Conservation (phyloP, 306 rosid species). For the Cyamopsis tetragonoloba region DNA sequence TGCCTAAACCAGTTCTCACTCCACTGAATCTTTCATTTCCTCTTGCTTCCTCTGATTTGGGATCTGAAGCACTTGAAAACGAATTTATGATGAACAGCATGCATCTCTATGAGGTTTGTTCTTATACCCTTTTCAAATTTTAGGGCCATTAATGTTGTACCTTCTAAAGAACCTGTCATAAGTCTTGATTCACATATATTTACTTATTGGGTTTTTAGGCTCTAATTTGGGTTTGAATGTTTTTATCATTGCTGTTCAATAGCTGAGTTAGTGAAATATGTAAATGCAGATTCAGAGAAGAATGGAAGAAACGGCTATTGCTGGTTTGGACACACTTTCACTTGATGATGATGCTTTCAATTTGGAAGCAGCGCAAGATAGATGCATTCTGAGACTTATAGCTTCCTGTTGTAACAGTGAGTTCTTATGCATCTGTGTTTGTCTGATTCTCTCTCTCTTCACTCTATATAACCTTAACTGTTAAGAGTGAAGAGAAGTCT, state of each 20-base stretch:
- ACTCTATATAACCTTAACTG: constrained; percentile 13
- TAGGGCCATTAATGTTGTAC: background rate
- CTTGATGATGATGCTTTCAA: constrained; percentile 85
- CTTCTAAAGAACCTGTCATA: background rate
- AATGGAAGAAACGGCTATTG: constrained; percentile 67
- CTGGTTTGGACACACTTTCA: constrained; percentile 54
- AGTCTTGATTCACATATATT: constrained; percentile 8
- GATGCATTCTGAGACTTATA: constrained; percentile 84
- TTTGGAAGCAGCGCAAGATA: constrained; percentile 91
- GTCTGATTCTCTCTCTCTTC: background rate
- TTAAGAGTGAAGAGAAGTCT: background rate
- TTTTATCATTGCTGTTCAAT: constrained; percentile 3
- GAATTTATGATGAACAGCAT: constrained; percentile 73
- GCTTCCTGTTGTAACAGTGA: constrained; percentile 94
- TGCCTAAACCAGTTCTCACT: constrained; percentile 82
- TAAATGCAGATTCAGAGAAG: constrained; percentile 62
- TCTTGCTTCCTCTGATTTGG: constrained; percentile 89
- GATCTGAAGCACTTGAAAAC: constrained; percentile 80
- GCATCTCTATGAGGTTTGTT: constrained; percentile 71
- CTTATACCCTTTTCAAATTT: constrained; percentile 16
- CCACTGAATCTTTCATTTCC: constrained; percentile 76
- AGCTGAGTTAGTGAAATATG: constrained; percentile 5
- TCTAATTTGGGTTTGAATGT: background rate
- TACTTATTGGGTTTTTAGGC: background rate
- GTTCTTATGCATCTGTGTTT: constrained; percentile 2